These are phyloP conservation scores for Astragalus membranaceus DNA, from an alignment of 306 rosid species.

Conservation along the genomic window DNA sequence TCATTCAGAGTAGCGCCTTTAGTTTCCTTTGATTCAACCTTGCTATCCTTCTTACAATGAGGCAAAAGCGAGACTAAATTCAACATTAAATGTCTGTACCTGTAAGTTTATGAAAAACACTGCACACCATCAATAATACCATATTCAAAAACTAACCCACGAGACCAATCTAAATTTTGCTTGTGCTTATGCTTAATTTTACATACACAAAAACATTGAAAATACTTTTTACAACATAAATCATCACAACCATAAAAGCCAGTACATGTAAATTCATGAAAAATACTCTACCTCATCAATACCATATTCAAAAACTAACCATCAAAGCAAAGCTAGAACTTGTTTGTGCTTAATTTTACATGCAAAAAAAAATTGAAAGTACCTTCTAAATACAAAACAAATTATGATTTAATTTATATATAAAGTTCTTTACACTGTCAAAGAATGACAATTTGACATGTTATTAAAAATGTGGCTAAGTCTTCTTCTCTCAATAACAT, in stretches of 20 bases:
- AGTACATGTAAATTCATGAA: conserved; percentile 41
- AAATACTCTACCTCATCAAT: neutral
- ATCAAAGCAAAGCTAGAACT: neutral
- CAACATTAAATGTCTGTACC: conserved; percentile 97
- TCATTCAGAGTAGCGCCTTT: conserved; percentile 85
- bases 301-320: neutral
- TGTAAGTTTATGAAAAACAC: neutral
- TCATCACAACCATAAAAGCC: conserved; percentile 70
- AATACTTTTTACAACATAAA: too few relatives aligned
- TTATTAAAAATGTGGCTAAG: too few relatives aligned
- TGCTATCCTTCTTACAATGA: conserved; percentile 92
- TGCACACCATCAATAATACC: neutral
- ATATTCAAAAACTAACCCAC: neutral
- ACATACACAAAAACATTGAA: neutral
- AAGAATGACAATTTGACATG: too few relatives aligned
- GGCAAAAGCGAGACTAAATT: conserved; percentile 85
- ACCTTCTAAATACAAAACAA: neutral
- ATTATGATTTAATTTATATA: neutral
- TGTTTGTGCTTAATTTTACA: neutral
- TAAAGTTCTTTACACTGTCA: too few relatives aligned
- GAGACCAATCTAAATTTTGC: neutral
- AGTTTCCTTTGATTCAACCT: conserved; percentile 80
- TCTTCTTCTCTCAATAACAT: too few relatives aligned
- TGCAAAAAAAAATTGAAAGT: too few relatives aligned
- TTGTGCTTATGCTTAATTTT: neutral